A percentile compares a stretch with the other conserved stretches of the same genome.
phyloP scores from a whole-genome alignment of 2,329 filamentous ascomycete genomes.

The Ceratocystis papillata region DNA sequence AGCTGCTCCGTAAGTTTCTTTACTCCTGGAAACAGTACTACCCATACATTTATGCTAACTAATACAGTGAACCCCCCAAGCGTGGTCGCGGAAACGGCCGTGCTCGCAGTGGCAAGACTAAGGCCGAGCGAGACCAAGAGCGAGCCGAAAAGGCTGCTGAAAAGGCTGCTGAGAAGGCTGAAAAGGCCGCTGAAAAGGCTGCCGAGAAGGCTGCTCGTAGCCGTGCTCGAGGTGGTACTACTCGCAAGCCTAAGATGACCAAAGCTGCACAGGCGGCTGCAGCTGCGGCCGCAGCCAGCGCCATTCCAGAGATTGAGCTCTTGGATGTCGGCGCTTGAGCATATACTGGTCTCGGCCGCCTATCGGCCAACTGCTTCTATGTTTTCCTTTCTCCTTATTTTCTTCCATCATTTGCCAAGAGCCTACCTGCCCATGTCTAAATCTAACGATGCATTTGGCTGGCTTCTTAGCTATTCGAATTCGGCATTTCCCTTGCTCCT shows the following conservation, averaged over 20 bases:
- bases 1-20: slow-evolving; percentile 39
- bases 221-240: slow-evolving; percentile 18
- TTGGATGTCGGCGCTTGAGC: slow-evolving; percentile 23
- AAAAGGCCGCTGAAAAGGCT: slow-evolving; percentile 22
- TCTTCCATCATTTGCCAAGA: neutral
- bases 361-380: neutral
- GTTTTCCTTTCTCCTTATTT: slow-evolving; percentile 15
- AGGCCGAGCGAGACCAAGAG: slow-evolving; percentile 23
- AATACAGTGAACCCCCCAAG: slow-evolving; percentile 55
- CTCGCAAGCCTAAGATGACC: slow-evolving; percentile 22
- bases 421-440: neutral
- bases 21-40: neutral
- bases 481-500: neutral
- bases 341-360: neutral
- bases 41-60: slow-evolving; percentile 31
- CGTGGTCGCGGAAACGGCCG: slow-evolving; percentile 44
- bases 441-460: neutral
- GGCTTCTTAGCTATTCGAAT: neutral
- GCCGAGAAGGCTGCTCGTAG: slow-evolving; percentile 20
- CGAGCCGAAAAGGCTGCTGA: slow-evolving; percentile 24
- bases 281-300: slow-evolving; percentile 16
- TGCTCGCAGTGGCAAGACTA: slow-evolving; percentile 23
- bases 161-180: slow-evolving; percentile 22
- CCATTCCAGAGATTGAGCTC: slow-evolving; percentile 23
- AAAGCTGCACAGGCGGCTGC: slow-evolving; percentile 21